phyloP scores from a whole-genome alignment of 2,329 filamentous ascomycete species.

The Simplicillium aogashimaense region DNA sequence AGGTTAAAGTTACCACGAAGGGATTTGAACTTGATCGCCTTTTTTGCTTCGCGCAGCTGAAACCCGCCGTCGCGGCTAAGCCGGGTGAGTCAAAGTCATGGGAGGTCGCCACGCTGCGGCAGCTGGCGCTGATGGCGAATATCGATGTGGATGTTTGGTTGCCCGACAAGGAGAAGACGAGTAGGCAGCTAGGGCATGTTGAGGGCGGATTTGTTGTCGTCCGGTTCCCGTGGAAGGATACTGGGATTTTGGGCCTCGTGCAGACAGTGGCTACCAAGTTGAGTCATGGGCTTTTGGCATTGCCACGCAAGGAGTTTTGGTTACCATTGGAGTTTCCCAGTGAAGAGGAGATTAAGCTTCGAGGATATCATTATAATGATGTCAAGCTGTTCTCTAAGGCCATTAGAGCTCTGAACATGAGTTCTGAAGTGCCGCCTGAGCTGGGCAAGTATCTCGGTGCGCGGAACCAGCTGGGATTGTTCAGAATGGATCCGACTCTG shows the following conservation, averaged over 20 bases:
- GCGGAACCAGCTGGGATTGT: slow-evolving; percentile 55
- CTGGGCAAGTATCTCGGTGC: slow-evolving; percentile 57
- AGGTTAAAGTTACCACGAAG: slow-evolving; percentile 52
- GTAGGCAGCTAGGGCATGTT: slow-evolving; percentile 38
- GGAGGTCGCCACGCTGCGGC: slow-evolving; percentile 62
- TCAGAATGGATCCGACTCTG: slow-evolving; percentile 51
- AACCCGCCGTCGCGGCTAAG: slow-evolving; percentile 11
- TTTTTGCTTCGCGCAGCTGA: slow-evolving; percentile 69
- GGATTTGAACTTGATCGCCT: slow-evolving; percentile 74
- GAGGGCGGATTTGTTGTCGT: slow-evolving; percentile 53
- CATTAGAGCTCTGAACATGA: slow-evolving; percentile 45
- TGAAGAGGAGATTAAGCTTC: slow-evolving; percentile 42
- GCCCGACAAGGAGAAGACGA: slow-evolving; percentile 49
- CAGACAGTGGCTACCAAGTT: slow-evolving; percentile 40
- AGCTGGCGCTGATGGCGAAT: slow-evolving; percentile 61
- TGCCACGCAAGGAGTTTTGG: slow-evolving; percentile 53
- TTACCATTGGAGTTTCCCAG: slow-evolving; percentile 56
- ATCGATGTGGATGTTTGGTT: slow-evolving; percentile 60
- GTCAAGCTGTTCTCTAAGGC: slow-evolving; percentile 57
- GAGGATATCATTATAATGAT: slow-evolving; percentile 48
- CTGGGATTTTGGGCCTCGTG: slow-evolving; percentile 36
- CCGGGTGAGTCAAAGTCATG: slow-evolving; percentile 29
- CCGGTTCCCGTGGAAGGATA: slow-evolving; percentile 51
- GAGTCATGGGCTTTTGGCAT: slow-evolving; percentile 33
- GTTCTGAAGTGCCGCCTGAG: slow-evolving; percentile 48